Evolutionary conservation across 331 rosid species (phyloP), one percentile per base, ranked within the genome.

Genomic region (Malus hybrid): DNA sequence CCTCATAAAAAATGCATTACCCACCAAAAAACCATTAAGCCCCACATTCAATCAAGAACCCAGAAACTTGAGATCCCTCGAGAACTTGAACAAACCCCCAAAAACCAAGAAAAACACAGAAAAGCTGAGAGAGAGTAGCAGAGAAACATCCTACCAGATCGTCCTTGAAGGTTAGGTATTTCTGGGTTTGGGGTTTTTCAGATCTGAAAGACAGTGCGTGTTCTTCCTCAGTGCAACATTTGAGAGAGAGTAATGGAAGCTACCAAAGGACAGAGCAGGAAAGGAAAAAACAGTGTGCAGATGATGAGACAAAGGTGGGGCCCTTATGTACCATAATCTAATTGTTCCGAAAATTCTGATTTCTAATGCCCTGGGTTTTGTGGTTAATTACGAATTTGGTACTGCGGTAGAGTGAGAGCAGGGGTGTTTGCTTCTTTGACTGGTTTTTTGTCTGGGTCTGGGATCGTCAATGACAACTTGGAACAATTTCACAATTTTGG

Each of bases 131-230:
- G 48, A 12, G 69, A 19, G 81, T 62, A 6, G 22, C 79, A 69
- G 32, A 34, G 54, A 50, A 62, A 79, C 65, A 76, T 81, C 85
- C 73, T 67, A 88, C 88, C 74, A 67, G 83, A 80, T 82, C 84
- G 78, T 82, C 76, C 74, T 80, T 32, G 64, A 39, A 76, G 75
- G 36, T 36, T 6, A 36, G 79, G 18, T 65, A 44, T 57, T n/a
- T 73, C 39, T 62, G 77, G 81, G 69, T 65, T 28, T 71, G 69
- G 63, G 74, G 81, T 61, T 56, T 61, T 56, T 85, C 96, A 93
- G 96, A 93, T 93, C 97, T 87, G 78, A 70, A 84, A 61, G 65
- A 33, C 24, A 48, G 64, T 33, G 75, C 20, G 77, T 6, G 31
- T 18, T 73, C 60, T 73, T 61, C 77, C 48, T 42, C 69, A 29